A percentile compares a stretch with the other conserved stretches of the same genome.
phyloP scores from a whole-genome alignment of 2,329 filamentous ascomycete species.

The Neofusicoccum sp. region DNA sequence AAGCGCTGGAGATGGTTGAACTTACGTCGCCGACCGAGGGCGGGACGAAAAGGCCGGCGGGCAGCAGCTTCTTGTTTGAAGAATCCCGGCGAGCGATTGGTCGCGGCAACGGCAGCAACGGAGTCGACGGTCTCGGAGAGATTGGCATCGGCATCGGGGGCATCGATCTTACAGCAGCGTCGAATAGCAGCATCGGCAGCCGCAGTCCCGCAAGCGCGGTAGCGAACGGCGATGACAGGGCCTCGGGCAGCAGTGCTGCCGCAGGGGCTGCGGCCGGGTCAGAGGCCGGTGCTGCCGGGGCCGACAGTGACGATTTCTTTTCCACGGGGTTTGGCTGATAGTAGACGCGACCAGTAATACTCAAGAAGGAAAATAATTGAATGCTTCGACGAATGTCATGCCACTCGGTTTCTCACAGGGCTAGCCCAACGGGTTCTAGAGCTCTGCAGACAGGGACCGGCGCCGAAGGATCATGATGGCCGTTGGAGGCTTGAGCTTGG shows the following conservation, averaged over 20 bases:
- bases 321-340: background rate
- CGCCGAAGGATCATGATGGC: background rate
- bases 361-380: background rate
- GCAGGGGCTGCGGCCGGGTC: background rate
- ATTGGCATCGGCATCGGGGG: slow-evolving; percentile 16
- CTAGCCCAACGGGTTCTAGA: background rate
- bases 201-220: slow-evolving; percentile 1
- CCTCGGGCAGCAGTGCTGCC: background rate
- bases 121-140: background rate
- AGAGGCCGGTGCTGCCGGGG: background rate
- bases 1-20: slow-evolving; percentile 60
- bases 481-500: slow-evolving; percentile 2
- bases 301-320: slow-evolving; percentile 11
- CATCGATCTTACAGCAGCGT: slow-evolving; percentile 14
- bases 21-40: slow-evolving; percentile 30
- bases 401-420: background rate
- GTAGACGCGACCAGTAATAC: background rate
- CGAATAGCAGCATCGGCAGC: slow-evolving; percentile 16
- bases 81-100: slow-evolving; percentile 1
- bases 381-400: background rate
- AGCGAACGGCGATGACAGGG: slow-evolving; percentile 4
- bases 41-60: slow-evolving; percentile 1
- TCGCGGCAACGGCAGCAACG: background rate
- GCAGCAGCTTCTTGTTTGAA: slow-evolving; percentile 34
- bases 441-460: background rate